A percentile compares a stretch with the other conserved stretches of the same genome.
Evolutionary conservation across 2,329 filamentous ascomycete species (phyloP).

Genomic region (Claviceps capensis): DNA sequence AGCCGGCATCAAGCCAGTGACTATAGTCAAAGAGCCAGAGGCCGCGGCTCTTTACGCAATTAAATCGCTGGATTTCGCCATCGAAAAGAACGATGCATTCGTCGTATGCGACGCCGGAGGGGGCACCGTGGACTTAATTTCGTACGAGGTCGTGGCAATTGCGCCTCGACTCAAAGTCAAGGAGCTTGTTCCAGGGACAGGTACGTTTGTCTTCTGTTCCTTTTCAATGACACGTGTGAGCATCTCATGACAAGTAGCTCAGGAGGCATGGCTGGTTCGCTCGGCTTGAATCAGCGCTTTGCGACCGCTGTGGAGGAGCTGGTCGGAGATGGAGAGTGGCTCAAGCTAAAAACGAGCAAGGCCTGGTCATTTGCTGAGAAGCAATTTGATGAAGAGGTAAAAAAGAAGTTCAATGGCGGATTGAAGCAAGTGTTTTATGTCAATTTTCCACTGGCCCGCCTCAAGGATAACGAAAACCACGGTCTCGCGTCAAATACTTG

Average conservation of each 20-base stretch:
- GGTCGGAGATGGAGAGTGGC: conserved; percentile 8
- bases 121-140: conserved; percentile 40
- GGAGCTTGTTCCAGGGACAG: conserved; percentile 13
- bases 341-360: conserved; percentile 2
- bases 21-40: conserved; percentile 36
- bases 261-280: conserved; percentile 13
- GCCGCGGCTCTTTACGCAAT: conserved; percentile 36
- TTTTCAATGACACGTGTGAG: rapidly evolving
- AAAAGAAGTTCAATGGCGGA: conserved; percentile 8
- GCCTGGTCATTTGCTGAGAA: conserved; percentile 6
- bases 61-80: conserved; percentile 26
- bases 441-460: conserved; percentile 9
- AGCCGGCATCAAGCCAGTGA: conserved; percentile 27
- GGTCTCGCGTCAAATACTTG: conserved; percentile 8
- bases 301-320: conserved; percentile 7
- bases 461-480: conserved; percentile 8
- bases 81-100: conserved; percentile 31
- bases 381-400: conserved; percentile 11
- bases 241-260: background rate
- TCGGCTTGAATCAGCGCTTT: conserved; percentile 12
- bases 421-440: conserved; percentile 7
- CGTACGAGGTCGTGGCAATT: conserved; percentile 28
- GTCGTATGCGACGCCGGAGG: conserved; percentile 41
- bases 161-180: conserved; percentile 9
- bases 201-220: conserved; percentile 1